These are phyloP conservation scores for Fusarium graminum DNA, from an alignment of 2,329 filamentous ascomycete species.

Conservation along the genomic window DNA sequence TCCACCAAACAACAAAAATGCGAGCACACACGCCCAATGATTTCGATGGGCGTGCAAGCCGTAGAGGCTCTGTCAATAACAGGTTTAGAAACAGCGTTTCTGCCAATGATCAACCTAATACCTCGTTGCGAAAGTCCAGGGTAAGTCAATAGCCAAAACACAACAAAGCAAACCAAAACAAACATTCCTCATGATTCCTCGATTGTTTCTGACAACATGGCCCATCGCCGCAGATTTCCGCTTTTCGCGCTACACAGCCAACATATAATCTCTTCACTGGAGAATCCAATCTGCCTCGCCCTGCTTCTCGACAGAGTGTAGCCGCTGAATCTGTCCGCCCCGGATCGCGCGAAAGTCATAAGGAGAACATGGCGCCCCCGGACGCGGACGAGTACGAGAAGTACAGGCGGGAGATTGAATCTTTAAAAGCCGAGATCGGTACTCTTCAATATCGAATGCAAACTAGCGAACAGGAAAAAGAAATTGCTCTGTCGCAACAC, in stretches of 20 bases:
- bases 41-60: slow-evolving; percentile 50
- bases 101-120: slow-evolving; percentile 54
- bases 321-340: slow-evolving; percentile 58
- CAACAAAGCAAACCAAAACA: slow-evolving; percentile 46
- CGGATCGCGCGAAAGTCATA: slow-evolving; percentile 69
- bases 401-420: slow-evolving; percentile 73
- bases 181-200: slow-evolving; percentile 10
- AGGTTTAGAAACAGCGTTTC: slow-evolving; percentile 56
- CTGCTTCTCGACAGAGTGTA: slow-evolving; percentile 58
- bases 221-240: slow-evolving; percentile 55
- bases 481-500: slow-evolving; percentile 81
- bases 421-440: slow-evolving; percentile 89
- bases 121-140: slow-evolving; percentile 55
- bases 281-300: slow-evolving; percentile 57
- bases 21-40: slow-evolving; percentile 52
- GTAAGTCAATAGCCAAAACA: slow-evolving; percentile 52
- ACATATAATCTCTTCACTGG: slow-evolving; percentile 72
- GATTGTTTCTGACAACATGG: slow-evolving; percentile 25
- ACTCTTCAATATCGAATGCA: slow-evolving; percentile 89
- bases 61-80: slow-evolving; percentile 50
- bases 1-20: slow-evolving; percentile 47
- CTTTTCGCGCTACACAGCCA: slow-evolving; percentile 66
- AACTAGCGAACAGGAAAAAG: slow-evolving; percentile 87
- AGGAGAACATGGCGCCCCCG: slow-evolving; percentile 70
- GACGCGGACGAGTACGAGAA: slow-evolving; percentile 71